Evolutionary conservation across 306 rosid genomes (phyloP).

Genomic region (Inga laurina): DNA sequence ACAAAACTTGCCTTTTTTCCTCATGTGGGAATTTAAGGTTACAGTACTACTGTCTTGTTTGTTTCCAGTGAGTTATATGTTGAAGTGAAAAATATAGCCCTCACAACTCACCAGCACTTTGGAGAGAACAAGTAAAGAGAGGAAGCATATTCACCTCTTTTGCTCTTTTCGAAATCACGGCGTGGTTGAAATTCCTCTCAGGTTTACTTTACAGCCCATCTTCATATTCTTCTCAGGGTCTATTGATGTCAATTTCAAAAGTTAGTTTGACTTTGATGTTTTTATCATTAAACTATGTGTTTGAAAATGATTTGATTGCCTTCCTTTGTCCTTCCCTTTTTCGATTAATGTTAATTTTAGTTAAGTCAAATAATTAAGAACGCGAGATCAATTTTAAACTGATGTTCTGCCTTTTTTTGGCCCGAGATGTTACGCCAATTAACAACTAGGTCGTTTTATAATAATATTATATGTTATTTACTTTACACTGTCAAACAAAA

Average conservation of each 20-base stretch:
- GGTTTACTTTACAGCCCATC: constrained; percentile 61
- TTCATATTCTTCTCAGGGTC: constrained; percentile 40
- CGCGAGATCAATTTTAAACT: not conserved
- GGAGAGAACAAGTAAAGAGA: not conserved
- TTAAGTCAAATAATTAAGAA: not conserved
- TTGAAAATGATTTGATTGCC: constrained; percentile 8
- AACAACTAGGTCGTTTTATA: not conserved
- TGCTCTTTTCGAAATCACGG: not conserved
- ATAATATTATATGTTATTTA: not conserved
- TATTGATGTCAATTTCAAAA: not conserved
- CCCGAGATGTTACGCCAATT: not conserved
- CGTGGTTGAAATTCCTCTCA: constrained; percentile 42
- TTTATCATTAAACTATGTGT: constrained; percentile 19
- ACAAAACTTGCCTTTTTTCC: constrained; percentile 38
- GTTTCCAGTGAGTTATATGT: not conserved
- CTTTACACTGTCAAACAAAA: not conserved
- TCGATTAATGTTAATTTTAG: not conserved
- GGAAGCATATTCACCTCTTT: constrained; percentile 30
- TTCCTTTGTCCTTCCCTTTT: not conserved
- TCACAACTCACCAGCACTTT: not conserved
- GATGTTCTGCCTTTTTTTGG: not conserved
- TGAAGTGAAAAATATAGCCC: constrained; percentile 14
- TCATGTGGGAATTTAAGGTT: constrained; percentile 62
- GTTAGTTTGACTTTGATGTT: constrained; percentile 24
- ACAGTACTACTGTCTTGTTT: constrained; percentile 16